Conservation (phyloP, 73 alveolate species). For the Uronychia setigera region DNA sequence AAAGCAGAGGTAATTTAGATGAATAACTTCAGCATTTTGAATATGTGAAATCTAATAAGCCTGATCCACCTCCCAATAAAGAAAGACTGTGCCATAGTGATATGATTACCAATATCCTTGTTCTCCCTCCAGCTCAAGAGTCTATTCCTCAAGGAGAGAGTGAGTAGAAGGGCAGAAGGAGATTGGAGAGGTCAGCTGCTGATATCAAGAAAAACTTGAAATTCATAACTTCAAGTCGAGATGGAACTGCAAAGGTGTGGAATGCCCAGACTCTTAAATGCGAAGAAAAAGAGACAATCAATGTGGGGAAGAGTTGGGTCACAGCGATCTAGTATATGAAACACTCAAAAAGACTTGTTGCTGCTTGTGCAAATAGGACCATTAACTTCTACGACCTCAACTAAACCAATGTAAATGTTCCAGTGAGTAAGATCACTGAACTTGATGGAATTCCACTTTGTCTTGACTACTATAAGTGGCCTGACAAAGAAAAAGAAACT, state of each 20-base stretch:
- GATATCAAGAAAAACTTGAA: constrained; percentile 42
- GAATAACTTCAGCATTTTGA: constrained; percentile 55
- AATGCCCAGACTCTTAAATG: constrained; percentile 39
- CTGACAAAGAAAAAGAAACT: constrained; percentile 49
- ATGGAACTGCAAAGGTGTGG: constrained; percentile 79
- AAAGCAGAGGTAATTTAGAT: constrained; percentile 40
- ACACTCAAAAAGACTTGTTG: constrained; percentile 66
- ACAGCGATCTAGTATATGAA: constrained; percentile 60
- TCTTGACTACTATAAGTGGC: constrained; percentile 58
- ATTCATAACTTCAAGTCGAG: constrained; percentile 58
- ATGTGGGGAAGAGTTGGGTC: constrained; percentile 69
- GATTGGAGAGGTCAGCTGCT: constrained; percentile 18
- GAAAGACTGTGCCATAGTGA: constrained; percentile 59
- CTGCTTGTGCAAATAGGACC: constrained; percentile 72
- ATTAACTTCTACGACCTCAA: constrained; percentile 63
- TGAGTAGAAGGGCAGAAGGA: constrained; percentile 32
- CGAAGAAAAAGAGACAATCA: constrained; percentile 52
- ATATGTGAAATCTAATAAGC: constrained; percentile 61
- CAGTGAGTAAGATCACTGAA: constrained; percentile 66
- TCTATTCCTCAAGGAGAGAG: constrained; percentile 14
- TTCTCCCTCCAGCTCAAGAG: constrained; percentile 34
- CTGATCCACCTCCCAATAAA: constrained; percentile 77
- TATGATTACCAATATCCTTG: constrained; percentile 67
- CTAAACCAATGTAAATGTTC: constrained; percentile 56
- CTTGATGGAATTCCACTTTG: constrained; percentile 73